These are phyloP conservation scores for Penicillium roqueforti DNA, from an alignment of 495 filamentous ascomycete genomes.

Conservation along the genomic window DNA sequence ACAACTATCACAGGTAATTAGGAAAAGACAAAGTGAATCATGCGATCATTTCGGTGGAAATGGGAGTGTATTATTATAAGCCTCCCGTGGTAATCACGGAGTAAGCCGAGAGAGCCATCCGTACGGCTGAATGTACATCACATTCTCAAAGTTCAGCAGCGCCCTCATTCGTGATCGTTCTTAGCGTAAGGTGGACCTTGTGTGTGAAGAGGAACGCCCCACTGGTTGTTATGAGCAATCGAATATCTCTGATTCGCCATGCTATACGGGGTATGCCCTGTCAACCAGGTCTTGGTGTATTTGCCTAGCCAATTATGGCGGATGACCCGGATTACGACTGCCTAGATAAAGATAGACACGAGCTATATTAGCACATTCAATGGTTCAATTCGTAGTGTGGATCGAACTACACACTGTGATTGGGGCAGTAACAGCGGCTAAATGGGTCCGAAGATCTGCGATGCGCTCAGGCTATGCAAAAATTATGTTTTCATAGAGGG, in stretches of 20 bases:
- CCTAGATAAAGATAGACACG: neutral
- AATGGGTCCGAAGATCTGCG: conserved; percentile 1
- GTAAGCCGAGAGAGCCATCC: conserved; percentile 10
- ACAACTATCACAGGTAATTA: neutral
- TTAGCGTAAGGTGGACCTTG: conserved; percentile 3
- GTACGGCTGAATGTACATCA: conserved; percentile 17
- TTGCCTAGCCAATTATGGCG: neutral
- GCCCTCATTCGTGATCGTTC: conserved; percentile 8
- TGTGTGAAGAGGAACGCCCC: conserved; percentile 16
- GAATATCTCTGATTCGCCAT: conserved; percentile 16
- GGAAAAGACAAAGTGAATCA: conserved; percentile 2
- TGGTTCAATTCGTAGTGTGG: neutral
- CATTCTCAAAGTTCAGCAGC: conserved; percentile 2
- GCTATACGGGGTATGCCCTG: conserved; percentile 4
- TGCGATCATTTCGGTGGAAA: conserved; percentile 16
- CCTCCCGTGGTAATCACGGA: conserved; percentile 3
- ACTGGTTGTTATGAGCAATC: conserved; percentile 15
- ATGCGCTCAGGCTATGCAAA: conserved; percentile 1
- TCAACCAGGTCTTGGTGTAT: neutral
- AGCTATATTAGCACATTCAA: neutral
- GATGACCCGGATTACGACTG: neutral
- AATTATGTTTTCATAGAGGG: neutral
- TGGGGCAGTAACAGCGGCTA: conserved; percentile 1
- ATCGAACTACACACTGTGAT: neutral
- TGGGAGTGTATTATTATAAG: conserved; percentile 14